Evolutionary conservation across 768 basidiomycete species (phyloP).

Genomic region (Ephemerocybe angulata): DNA sequence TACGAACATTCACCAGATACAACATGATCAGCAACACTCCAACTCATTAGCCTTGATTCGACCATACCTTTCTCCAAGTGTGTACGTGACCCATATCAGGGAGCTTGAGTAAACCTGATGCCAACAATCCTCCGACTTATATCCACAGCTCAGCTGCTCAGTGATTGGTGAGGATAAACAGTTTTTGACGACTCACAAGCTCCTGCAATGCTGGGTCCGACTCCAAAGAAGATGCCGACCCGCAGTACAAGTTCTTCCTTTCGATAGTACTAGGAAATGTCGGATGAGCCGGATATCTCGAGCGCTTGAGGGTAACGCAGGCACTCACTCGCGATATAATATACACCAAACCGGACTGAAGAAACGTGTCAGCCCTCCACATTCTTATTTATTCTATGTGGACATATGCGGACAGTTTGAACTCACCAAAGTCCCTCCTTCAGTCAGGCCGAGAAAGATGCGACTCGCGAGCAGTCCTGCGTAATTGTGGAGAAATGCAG

Average conservation of each 20-base stretch:
- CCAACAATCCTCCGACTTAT: conserved; percentile 35
- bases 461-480: conserved; percentile 32
- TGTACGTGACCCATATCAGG: conserved; percentile 29
- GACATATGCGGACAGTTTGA: neutral
- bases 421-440: conserved; percentile 40
- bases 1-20: too few species aligned
- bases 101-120: conserved; percentile 34
- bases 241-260: conserved; percentile 30
- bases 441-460: conserved; percentile 38
- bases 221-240: conserved; percentile 32
- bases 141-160: neutral
- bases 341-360: conserved; percentile 36
- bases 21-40: neutral
- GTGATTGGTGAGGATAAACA: neutral
- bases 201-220: conserved; percentile 30
- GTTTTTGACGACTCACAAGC: conserved; percentile 23
- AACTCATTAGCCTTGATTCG: neutral
- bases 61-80: conserved; percentile 33
- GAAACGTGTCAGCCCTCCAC: too few species aligned
- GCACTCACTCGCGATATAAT: conserved; percentile 32
- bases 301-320: neutral
- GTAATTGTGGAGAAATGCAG: conserved; percentile 37
- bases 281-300: conserved; percentile 1
- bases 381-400: too few species aligned
- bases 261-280: conserved; percentile 27